Evolutionary conservation across 2,329 filamentous ascomycete genomes (phyloP).

Genomic region (Nemania diffusa): DNA sequence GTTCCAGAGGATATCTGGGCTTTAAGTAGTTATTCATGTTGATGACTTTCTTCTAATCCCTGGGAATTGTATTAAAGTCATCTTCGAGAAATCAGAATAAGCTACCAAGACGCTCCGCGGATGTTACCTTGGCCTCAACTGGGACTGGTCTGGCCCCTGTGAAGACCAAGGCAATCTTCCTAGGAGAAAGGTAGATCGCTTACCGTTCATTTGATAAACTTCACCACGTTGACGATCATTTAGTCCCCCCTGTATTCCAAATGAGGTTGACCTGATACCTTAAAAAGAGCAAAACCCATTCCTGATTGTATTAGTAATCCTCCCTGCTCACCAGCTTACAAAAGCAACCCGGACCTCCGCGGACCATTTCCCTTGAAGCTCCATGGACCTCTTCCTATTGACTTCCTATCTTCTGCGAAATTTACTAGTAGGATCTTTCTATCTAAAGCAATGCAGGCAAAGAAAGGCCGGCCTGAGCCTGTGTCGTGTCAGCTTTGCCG

Average conservation of each 20-base stretch:
- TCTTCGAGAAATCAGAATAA: neutral
- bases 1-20: neutral
- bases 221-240: neutral
- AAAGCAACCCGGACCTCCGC: conserved; percentile 3
- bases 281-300: neutral
- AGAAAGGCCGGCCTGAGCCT: conserved; percentile 34
- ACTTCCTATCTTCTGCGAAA: neutral
- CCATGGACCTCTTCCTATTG: conserved; percentile 28
- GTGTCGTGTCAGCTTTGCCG: conserved; percentile 40
- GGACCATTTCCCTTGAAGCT: conserved; percentile 7
- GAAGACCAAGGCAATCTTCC: too few species aligned
- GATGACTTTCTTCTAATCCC: neutral
- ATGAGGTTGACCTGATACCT: neutral
- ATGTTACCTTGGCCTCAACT: neutral
- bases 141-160: neutral
- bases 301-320: conserved; percentile 1
- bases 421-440: neutral
- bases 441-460: conserved; percentile 31
- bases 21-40: neutral
- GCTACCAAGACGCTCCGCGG: neutral
- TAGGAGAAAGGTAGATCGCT: neutral
- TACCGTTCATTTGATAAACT: neutral
- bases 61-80: neutral
- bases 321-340: conserved; percentile 4
- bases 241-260: neutral